Evolutionary conservation across 2,329 filamentous ascomycete genomes (phyloP), one percentile per base, ranked within the genome.

Genomic region (Ophiostoma novo-ulmi): DNA sequence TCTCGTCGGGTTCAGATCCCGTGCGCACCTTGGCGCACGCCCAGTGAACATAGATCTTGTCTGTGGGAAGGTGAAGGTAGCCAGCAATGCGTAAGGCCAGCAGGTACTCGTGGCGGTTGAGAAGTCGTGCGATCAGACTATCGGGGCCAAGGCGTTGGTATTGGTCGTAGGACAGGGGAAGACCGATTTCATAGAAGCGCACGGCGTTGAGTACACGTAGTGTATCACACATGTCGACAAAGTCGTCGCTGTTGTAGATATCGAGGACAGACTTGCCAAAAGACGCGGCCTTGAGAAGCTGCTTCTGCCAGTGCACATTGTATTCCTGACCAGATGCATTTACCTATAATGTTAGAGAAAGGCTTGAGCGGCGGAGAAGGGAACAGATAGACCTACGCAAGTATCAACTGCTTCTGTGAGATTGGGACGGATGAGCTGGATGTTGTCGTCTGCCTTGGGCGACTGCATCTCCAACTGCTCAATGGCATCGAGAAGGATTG

Each of bases 251-350:
- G 79, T 95, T 97, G 81, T 98, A 99, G 14, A 98, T 89, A 76
- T 98, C 95, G 3, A 99, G 85, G 0, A 98, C 95, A 0, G 95
- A 98, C 79, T 99, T 99, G 73, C 95, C 95, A 78, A 97, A 98
- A 0, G 94, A 98, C 0, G 95, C 95, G 6, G 95, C 95, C 78
- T 96, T 96, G n/a, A 99, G 84, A 1, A 99, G 84, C 75, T 96
- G 89, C 78, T 98, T 99, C 78, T 99, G 95, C 92, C 94, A 97
- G 77, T 94, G 89, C 1, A 90, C 84, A 75, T 89, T 92, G 78
- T 93, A 97, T 79, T 99, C 95, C 72, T 97, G 90, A 1, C 94
- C 95, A 8, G 95, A 93, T 52, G 95, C 95, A 78, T 92, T 93
- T 72, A 99, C 73, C 74, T 74, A 39, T 35, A 17, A 10, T 38